Evolutionary conservation across 2,329 filamentous ascomycete species (phyloP).

Genomic region (Phoma sp.): DNA sequence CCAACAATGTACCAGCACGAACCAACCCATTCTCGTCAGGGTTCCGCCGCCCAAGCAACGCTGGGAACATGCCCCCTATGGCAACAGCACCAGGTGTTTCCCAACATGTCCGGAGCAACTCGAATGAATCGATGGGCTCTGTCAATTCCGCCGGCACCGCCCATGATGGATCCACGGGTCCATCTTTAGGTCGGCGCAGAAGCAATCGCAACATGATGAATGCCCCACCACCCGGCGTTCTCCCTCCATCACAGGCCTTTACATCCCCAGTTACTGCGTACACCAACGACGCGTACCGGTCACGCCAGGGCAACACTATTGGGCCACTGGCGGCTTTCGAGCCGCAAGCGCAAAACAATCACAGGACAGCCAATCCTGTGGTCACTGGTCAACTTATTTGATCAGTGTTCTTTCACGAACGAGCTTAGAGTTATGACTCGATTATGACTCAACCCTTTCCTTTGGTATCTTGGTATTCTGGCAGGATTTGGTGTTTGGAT

Average conservation of each 20-base stretch:
- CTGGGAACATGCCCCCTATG: constrained; percentile 25
- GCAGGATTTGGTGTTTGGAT: constrained; percentile 7
- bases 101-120: constrained; percentile 42
- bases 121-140: constrained; percentile 43
- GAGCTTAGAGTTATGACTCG: no score
- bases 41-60: constrained; percentile 38
- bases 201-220: constrained; percentile 47
- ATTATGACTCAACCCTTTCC: background rate
- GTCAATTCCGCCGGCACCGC: constrained; percentile 39
- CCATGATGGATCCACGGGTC: constrained; percentile 35
- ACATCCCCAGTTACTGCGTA: constrained; percentile 35
- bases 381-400: constrained; percentile 45
- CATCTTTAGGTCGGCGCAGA: constrained; percentile 41
- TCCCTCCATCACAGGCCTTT: constrained; percentile 37
- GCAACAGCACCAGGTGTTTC: constrained; percentile 18
- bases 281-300: constrained; percentile 39
- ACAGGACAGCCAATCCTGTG: constrained; percentile 40
- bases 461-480: constrained; percentile 6
- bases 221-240: constrained; percentile 30
- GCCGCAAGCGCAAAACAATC: constrained; percentile 34
- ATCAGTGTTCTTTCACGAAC: background rate
- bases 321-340: constrained; percentile 33
- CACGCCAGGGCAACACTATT: constrained; percentile 32
- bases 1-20: constrained; percentile 34
- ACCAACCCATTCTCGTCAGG: constrained; percentile 48